phyloP scores from a whole-genome alignment of 2,329 filamentous ascomycete species.

The Cladosporium sp. region DNA sequence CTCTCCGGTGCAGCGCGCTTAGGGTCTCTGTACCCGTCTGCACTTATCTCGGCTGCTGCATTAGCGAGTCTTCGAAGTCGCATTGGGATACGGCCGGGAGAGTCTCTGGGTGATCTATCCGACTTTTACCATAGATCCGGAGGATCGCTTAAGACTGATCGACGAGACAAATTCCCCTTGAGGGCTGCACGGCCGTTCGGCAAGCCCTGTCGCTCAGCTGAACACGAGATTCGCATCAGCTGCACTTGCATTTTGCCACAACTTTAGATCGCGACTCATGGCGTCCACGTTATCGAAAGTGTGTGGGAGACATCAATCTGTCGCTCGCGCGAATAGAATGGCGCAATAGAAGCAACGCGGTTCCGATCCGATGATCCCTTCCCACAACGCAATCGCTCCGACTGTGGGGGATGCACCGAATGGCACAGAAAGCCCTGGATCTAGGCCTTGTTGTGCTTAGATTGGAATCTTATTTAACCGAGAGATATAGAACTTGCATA shows the following conservation, averaged over 20 bases:
- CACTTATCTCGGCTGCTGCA: not conserved
- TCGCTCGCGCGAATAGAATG: not conserved
- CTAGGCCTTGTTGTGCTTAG: not conserved
- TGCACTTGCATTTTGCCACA: not conserved
- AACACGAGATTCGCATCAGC: not conserved
- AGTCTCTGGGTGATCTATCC: not conserved
- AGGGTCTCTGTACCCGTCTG: not conserved
- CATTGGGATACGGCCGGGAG: not conserved
- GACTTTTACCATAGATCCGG: conserved; percentile 2
- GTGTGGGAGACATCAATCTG: not conserved
- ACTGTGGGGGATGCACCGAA: not conserved
- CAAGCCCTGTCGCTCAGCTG: not conserved
- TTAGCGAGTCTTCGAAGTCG: not conserved
- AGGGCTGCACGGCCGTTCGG: not conserved
- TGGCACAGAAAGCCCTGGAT: not conserved
- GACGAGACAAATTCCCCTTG: not conserved
- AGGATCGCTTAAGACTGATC: not conserved
- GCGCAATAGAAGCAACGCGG: not conserved
- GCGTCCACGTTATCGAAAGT: not conserved
- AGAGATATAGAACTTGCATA: not conserved
- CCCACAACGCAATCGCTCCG: not conserved
- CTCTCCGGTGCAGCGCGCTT: not conserved
- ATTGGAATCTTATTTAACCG: not conserved
- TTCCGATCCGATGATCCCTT: not conserved
- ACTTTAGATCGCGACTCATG: not conserved